Conservation (phyloP, 179 eudicot species). For the Spinacia oleracea region DNA sequence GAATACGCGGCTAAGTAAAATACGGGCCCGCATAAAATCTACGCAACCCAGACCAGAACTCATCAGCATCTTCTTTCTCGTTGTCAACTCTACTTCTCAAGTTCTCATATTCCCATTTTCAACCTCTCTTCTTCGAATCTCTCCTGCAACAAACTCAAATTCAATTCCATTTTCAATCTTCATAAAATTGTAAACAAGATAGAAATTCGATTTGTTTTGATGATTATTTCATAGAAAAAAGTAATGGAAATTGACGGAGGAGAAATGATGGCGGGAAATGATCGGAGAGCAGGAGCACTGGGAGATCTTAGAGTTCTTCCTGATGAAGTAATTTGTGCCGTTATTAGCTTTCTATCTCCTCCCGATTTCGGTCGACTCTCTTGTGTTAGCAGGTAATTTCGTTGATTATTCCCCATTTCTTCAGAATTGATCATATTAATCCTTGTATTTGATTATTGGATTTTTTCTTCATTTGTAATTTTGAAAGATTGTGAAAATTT, state of each 20-base stretch:
- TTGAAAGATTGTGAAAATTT: neutral
- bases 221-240: neutral
- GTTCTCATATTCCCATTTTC: neutral
- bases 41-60: slow-evolving; percentile 17
- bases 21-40: slow-evolving; percentile 1
- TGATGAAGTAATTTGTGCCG: slow-evolving; percentile 62
- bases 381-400: slow-evolving; percentile 84
- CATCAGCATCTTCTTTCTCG: neutral
- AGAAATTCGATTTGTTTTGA: neutral
- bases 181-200: neutral
- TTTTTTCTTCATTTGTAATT: neutral
- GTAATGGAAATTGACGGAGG: slow-evolving; percentile 20
- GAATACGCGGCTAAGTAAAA: slow-evolving; percentile 20
- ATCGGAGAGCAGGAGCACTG: slow-evolving; percentile 73
- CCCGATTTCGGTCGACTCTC: slow-evolving; percentile 79
- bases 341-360: slow-evolving; percentile 58
- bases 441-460: neutral
- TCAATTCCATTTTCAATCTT: neutral
- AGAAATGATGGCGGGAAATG: slow-evolving; percentile 21
- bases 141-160: too few relatives aligned
- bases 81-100: neutral
- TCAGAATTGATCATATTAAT: neutral
- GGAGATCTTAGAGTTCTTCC: slow-evolving; percentile 71
- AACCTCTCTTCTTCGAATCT: neutral
- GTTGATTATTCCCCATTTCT: neutral